These are phyloP conservation scores for Trichoderma virens DNA, from an alignment of 495 filamentous ascomycete genomes.

Conservation along the genomic window DNA sequence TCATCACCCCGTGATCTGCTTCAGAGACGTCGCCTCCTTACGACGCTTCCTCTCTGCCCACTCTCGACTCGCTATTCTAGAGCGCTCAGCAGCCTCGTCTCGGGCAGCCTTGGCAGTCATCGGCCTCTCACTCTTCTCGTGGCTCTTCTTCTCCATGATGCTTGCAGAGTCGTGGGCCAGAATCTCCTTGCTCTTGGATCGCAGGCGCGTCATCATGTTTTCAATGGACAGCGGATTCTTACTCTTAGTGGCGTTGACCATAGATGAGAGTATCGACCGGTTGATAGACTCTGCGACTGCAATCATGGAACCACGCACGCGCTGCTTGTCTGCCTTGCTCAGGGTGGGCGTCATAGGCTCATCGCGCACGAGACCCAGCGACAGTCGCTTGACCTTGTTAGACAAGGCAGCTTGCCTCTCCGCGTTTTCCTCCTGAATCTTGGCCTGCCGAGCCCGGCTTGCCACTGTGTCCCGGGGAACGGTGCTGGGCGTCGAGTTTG, in stretches of 20 bases:
- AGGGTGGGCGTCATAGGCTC: constrained; percentile 10
- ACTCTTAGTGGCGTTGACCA: constrained; percentile 31
- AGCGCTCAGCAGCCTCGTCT: constrained; percentile 58
- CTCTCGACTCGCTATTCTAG: constrained; percentile 52
- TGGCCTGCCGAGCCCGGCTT: constrained; percentile 49
- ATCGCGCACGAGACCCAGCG: background rate
- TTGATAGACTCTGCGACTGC: constrained; percentile 9
- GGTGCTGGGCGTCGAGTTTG: constrained; percentile 28
- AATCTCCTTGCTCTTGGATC: constrained; percentile 51
- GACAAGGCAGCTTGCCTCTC: constrained; percentile 15
- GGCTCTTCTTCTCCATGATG: constrained; percentile 41
- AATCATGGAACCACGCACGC: background rate
- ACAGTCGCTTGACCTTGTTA: background rate
- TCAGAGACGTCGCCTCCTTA: constrained; percentile 23
- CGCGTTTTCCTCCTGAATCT: constrained; percentile 17
- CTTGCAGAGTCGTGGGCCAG: constrained; percentile 45
- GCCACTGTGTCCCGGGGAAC: constrained; percentile 46
- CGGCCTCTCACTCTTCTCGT: constrained; percentile 48
- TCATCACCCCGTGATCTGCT: background rate
- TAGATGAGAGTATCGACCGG: constrained; percentile 29
- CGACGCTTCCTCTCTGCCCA: constrained; percentile 62
- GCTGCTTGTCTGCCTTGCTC: constrained; percentile 1
- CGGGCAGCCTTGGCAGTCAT: constrained; percentile 49
- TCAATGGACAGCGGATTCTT: constrained; percentile 39
- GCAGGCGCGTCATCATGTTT: constrained; percentile 39